Percentiles rank a stretch among this genome's conserved stretches.
These are phyloP conservation scores for Alternaria dauci DNA, from an alignment of 2,329 filamentous ascomycete species.

Conservation along the genomic window DNA sequence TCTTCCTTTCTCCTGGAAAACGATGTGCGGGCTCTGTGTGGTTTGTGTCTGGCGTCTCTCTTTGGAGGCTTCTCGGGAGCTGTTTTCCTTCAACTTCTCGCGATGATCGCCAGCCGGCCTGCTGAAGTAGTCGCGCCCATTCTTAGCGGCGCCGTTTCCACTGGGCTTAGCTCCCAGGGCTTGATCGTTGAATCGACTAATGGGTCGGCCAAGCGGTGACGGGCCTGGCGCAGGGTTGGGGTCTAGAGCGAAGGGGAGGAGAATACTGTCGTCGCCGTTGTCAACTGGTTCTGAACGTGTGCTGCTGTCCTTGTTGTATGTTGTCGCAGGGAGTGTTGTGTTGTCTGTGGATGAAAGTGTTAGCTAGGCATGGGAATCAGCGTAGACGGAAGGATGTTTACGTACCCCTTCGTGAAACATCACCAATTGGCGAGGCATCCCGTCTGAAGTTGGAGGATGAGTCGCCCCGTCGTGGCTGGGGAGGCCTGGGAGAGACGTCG, in stretches of 20 bases:
- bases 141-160: constrained; percentile 37
- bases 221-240: constrained; percentile 57
- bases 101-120: constrained; percentile 48
- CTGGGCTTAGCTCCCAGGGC: constrained; percentile 26
- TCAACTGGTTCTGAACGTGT: constrained; percentile 73
- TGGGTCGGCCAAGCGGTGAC: constrained; percentile 48
- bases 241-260: constrained; percentile 62
- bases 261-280: constrained; percentile 65
- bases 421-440: constrained; percentile 49
- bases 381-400: not conserved
- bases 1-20: constrained; percentile 85
- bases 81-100: constrained; percentile 53
- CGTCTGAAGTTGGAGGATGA: constrained; percentile 50
- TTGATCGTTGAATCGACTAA: constrained; percentile 41
- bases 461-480: constrained; percentile 46
- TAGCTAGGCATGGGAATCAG: constrained; percentile 4
- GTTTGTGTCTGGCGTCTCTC: constrained; percentile 49
- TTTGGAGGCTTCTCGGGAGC: constrained; percentile 56
- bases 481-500: constrained; percentile 69
- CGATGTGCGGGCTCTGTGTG: constrained; percentile 81
- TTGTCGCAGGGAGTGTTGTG: constrained; percentile 75
- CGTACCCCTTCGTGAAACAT: constrained; percentile 48
- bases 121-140: constrained; percentile 56
- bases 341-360: constrained; percentile 57
- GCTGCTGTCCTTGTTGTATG: constrained; percentile 77